Evolutionary conservation across 106 monocot species (phyloP).

Genomic region (Dactylorhiza incarnata): DNA sequence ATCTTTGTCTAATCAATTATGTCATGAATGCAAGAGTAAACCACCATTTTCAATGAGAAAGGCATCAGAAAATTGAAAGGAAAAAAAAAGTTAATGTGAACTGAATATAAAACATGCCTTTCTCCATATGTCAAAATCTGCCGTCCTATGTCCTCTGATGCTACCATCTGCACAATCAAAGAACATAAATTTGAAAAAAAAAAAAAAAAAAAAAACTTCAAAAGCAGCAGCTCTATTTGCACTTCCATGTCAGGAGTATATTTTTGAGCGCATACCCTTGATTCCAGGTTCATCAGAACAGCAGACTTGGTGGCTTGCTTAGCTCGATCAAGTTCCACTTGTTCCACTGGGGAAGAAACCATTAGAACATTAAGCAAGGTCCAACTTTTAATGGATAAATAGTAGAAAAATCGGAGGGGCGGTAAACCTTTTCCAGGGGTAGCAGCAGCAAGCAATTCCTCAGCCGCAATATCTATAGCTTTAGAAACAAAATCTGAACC

Average conservation of each 20-base stretch:
- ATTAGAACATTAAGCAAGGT: not conserved
- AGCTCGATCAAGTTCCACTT: conserved; percentile 72
- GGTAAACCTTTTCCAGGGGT: conserved; percentile 73
- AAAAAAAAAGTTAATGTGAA: not conserved
- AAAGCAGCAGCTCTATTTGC: not conserved
- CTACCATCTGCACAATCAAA: conserved; percentile 49
- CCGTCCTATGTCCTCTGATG: conserved; percentile 85
- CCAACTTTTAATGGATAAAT: not conserved
- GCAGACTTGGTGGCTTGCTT: conserved; percentile 68
- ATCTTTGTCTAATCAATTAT: too few species aligned
- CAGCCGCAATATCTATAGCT: conserved; percentile 74
- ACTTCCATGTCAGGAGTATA: not conserved
- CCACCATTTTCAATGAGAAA: too few species aligned
- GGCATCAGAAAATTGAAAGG: too few species aligned
- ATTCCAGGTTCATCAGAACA: conserved; percentile 84
- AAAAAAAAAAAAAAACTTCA: not conserved
- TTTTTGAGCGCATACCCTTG: conserved; percentile 42
- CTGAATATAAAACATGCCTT: conserved; percentile 28
- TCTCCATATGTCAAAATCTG: conserved; percentile 91
- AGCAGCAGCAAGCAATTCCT: conserved; percentile 66
- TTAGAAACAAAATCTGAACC: conserved; percentile 59
- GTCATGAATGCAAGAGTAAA: too few species aligned
- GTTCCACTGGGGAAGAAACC: conserved; percentile 39
- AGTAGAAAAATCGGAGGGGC: not conserved
- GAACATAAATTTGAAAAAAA: not conserved